Percentiles rank a stretch among this genome's conserved stretches.
These are phyloP conservation scores for Termitomyces sp. DNA, from an alignment of 768 basidiomycete species.

Conservation along the genomic window DNA sequence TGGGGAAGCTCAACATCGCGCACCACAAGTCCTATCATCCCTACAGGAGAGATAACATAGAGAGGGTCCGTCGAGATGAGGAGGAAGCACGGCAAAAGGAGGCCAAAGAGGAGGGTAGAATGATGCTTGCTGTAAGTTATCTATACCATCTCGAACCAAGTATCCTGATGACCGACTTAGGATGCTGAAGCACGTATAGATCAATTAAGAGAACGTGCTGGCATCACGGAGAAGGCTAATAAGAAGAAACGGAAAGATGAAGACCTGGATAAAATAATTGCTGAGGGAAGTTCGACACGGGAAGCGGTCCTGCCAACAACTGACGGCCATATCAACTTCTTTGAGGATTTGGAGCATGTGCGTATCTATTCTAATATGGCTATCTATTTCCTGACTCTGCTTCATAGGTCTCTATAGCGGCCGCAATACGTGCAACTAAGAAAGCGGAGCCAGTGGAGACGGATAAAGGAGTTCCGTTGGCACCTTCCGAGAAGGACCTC, in stretches of 20 bases:
- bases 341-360: slow-evolving; percentile 79
- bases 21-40: slow-evolving; percentile 93
- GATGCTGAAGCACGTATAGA: slow-evolving; percentile 81
- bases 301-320: slow-evolving; percentile 42
- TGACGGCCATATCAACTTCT: slow-evolving; percentile 78
- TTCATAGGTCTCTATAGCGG: slow-evolving; percentile 42
- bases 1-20: slow-evolving; percentile 88
- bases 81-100: slow-evolving; percentile 71
- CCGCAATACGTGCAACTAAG: slow-evolving; percentile 48
- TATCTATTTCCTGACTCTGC: neutral
- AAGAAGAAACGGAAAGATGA: slow-evolving; percentile 38
- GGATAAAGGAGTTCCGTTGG: slow-evolving; percentile 73
- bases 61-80: slow-evolving; percentile 77
- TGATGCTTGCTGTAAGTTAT: slow-evolving; percentile 64
- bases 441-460: slow-evolving; percentile 48
- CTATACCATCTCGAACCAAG: slow-evolving; percentile 3
- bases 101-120: slow-evolving; percentile 66
- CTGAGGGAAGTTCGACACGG: slow-evolving; percentile 30
- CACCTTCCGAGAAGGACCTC: slow-evolving; percentile 73
- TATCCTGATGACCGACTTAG: slow-evolving; percentile 34
- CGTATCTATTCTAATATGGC: slow-evolving; percentile 10
- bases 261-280: slow-evolving; percentile 35
- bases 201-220: slow-evolving; percentile 61
- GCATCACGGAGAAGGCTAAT: slow-evolving; percentile 28
- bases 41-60: slow-evolving; percentile 82